These are phyloP conservation scores for Liriodendron chinense DNA, from an alignment of 164 flowering plant species.

Conservation along the genomic window DNA sequence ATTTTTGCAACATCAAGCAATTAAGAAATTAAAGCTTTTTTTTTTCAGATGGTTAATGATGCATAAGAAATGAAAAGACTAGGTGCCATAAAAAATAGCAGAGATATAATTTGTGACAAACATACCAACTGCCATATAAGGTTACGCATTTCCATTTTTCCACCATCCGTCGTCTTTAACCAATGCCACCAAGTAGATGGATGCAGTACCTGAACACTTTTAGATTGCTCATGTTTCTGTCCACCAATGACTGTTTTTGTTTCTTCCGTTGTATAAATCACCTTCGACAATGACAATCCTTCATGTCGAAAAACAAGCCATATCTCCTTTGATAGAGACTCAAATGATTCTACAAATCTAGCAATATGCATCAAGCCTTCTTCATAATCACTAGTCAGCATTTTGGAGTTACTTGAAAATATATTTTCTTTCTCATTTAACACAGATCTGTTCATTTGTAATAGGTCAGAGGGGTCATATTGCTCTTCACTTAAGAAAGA, in stretches of 20 bases:
- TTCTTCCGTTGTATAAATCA: constrained; percentile 74
- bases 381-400: constrained; percentile 35
- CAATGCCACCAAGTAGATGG: constrained; percentile 98
- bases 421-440: constrained; percentile 20
- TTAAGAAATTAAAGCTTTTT: too few species aligned
- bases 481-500: constrained; percentile 15
- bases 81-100: too few species aligned
- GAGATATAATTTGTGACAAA: neutral
- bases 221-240: constrained; percentile 36
- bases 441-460: constrained; percentile 23
- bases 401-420: constrained; percentile 11
- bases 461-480: constrained; percentile 14
- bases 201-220: constrained; percentile 54
- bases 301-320: constrained; percentile 96
- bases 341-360: constrained; percentile 91
- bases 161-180: constrained; percentile 88
- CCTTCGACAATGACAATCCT: constrained; percentile 83
- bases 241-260: constrained; percentile 26
- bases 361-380: constrained; percentile 94
- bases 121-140: constrained; percentile 92
- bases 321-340: constrained; percentile 85
- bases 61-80: too few species aligned
- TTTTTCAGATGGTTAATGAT: too few species aligned
- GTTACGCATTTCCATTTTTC: constrained; percentile 80
- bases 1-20: too few species aligned